These are phyloP conservation scores for Epichloe gansuensis DNA, from an alignment of 2,329 filamentous ascomycete genomes.

Conservation along the genomic window DNA sequence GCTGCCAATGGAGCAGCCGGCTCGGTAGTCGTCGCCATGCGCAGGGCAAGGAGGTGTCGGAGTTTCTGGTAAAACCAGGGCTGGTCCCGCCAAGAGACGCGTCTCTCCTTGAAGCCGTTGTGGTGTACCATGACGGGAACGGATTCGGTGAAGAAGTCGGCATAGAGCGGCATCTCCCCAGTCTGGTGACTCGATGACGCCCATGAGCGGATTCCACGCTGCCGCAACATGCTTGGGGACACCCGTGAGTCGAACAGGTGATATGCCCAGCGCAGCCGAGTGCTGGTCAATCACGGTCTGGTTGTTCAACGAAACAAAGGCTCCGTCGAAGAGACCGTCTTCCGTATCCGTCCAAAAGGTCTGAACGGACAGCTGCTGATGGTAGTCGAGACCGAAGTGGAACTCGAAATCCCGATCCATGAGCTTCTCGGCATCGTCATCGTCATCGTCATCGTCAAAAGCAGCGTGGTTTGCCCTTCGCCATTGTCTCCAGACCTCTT, in stretches of 20 bases:
- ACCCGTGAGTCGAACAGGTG: conserved; percentile 9
- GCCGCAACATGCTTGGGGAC: conserved; percentile 11
- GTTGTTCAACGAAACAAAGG: conserved; percentile 12
- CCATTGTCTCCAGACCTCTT: conserved; percentile 23
- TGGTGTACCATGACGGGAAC: conserved; percentile 15
- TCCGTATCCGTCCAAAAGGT: conserved; percentile 11
- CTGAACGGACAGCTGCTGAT: conserved; percentile 12
- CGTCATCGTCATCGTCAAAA: neutral
- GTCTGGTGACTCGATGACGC: neutral
- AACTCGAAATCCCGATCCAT: conserved; percentile 13
- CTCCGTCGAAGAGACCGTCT: conserved; percentile 11
- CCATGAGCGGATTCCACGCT: conserved; percentile 6
- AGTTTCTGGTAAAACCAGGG: conserved; percentile 14
- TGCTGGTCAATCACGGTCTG: conserved; percentile 8
- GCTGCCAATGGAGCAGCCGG: neutral
- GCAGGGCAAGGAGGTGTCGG: conserved; percentile 6
- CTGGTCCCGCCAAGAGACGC: conserved; percentile 14
- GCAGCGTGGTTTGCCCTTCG: conserved; percentile 1
- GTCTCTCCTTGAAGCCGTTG: conserved; percentile 14
- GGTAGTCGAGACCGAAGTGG: conserved; percentile 16
- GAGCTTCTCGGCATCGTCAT: neutral
- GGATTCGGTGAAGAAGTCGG: conserved; percentile 13
- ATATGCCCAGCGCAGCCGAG: conserved; percentile 10
- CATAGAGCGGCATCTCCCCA: conserved; percentile 9
- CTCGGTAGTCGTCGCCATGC: neutral